Base-by-base conservation (phyloP, 768 basidiomycete genomes). In the Leccinum pellstonianum region DNA sequence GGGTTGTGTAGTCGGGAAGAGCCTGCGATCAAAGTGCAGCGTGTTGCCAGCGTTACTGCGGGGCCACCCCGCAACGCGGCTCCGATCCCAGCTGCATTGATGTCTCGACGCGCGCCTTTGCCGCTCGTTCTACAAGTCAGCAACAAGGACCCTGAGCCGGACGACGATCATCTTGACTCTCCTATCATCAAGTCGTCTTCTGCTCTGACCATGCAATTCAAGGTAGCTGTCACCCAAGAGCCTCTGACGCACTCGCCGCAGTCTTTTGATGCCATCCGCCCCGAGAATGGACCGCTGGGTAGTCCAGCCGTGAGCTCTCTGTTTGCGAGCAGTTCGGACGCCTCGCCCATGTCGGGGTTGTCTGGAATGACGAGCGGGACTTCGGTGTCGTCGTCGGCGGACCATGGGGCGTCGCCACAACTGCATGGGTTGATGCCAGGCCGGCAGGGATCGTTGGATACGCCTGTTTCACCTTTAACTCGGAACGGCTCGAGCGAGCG, bases 131-230 rank as follows among this genome's bases (percentile, higher is more conserved):
- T 73, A 11, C 62, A 46, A 7, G 31, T 4, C 10, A 54, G 17
- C 29, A 60, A 57, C 38, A 54, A 49, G 29, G 63, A 51, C 25
- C 62, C 46, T 4, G 58, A 57, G 17, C 54, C 19, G 5, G 58
- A 54, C 7, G 37, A 55, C 19, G 4, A 19, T 19, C 41, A 10
- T 23, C 54, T 62, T 1, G 31, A 37, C 3, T 64, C 67, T 25
- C 58, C 61, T 10, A 23, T 51, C 10, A 17, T 55, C 19, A 46
- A 46, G 76, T 25, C 79, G 79, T 41, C 84, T 75, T 33, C 77
- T 78, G 7, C 79, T 80, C 6, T 67, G 31, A 41, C 73, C 51
- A 23, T 33, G 11, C 64, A 29, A 3, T 2, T 55, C 17, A 77
- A 73, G 31, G 66, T 76, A 2, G 76, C 77, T 11, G 10, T 46